A percentile compares a stretch with the other conserved stretches of the same genome.
Evolutionary conservation across 805 yeast genomes (phyloP).

Genomic region (Schwanniomyces vanrijiae): DNA sequence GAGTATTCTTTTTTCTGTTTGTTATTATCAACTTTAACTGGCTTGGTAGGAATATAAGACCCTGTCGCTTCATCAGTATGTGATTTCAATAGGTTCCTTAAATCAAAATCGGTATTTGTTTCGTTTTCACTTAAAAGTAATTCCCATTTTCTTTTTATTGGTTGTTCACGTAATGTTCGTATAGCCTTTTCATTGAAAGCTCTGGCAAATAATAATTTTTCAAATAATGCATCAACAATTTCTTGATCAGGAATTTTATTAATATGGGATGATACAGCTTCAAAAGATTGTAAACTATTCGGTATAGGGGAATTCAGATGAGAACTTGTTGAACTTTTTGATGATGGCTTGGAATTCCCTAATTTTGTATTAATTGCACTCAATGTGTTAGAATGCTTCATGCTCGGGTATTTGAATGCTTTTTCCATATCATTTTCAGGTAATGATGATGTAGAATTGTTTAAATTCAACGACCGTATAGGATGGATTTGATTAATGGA

Average conservation of each 20-base stretch:
- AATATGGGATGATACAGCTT: conserved; percentile 29
- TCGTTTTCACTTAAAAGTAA: conserved; percentile 41
- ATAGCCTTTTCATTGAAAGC: conserved; percentile 37
- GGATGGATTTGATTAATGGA: not conserved
- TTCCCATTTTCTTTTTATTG: conserved; percentile 44
- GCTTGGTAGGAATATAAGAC: not conserved
- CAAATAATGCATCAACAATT: conserved; percentile 41
- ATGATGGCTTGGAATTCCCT: not conserved
- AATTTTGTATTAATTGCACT: not conserved
- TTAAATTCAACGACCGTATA: not conserved
- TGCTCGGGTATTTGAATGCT: not conserved
- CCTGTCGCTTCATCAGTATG: not conserved
- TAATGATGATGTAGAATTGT: conserved; percentile 4
- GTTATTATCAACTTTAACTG: not conserved
- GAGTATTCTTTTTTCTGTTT: not conserved
- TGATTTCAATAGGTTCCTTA: conserved; percentile 17
- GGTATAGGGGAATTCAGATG: conserved; percentile 2
- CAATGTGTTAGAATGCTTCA: conserved; percentile 4
- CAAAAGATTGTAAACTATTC: conserved; percentile 32
- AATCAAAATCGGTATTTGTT: conserved; percentile 35
- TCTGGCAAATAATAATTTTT: conserved; percentile 34
- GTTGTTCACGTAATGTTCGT: conserved; percentile 28
- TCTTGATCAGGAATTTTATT: conserved; percentile 34
- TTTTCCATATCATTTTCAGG: not conserved
- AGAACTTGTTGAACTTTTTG: not conserved